Evolutionary conservation across 2,329 filamentous ascomycete genomes (phyloP).

Genomic region (Fusarium nematophilum): DNA sequence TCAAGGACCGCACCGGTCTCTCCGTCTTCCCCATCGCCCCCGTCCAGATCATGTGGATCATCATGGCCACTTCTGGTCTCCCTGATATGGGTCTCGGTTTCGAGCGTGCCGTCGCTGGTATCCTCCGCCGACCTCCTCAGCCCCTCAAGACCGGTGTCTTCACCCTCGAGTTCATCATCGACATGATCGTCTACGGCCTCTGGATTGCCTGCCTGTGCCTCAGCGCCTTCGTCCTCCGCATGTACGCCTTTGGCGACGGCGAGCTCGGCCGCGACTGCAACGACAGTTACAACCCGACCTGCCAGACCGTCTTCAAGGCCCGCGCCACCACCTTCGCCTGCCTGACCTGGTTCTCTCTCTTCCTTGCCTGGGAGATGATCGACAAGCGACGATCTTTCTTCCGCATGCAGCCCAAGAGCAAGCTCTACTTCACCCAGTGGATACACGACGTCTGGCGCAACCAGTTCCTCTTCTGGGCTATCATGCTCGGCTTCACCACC

Average conservation of each 20-base stretch:
- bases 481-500: slow-evolving; percentile 60
- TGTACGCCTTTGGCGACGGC: slow-evolving; percentile 73
- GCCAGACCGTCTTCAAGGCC: slow-evolving; percentile 75
- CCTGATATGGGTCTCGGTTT: slow-evolving; percentile 83
- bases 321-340: slow-evolving; percentile 79
- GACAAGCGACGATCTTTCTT: slow-evolving; percentile 80
- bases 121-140: slow-evolving; percentile 76
- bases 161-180: slow-evolving; percentile 72
- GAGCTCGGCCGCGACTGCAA: slow-evolving; percentile 71
- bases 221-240: slow-evolving; percentile 70
- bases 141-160: slow-evolving; percentile 71
- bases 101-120: slow-evolving; percentile 75
- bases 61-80: slow-evolving; percentile 81
- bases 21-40: slow-evolving; percentile 80
- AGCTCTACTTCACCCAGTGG: slow-evolving; percentile 73
- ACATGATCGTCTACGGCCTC: slow-evolving; percentile 75
- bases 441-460: slow-evolving; percentile 76
- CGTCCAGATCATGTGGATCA: slow-evolving; percentile 85
- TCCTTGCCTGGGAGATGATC: slow-evolving; percentile 83
- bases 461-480: slow-evolving; percentile 76
- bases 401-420: slow-evolving; percentile 74
- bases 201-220: slow-evolving; percentile 76
- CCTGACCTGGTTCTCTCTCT: slow-evolving; percentile 80
- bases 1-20: slow-evolving; percentile 72
- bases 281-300: slow-evolving; percentile 62